Evolutionary conservation across 208 protist genomes (phyloP).

Genomic region (Crithidia expoeki): DNA sequence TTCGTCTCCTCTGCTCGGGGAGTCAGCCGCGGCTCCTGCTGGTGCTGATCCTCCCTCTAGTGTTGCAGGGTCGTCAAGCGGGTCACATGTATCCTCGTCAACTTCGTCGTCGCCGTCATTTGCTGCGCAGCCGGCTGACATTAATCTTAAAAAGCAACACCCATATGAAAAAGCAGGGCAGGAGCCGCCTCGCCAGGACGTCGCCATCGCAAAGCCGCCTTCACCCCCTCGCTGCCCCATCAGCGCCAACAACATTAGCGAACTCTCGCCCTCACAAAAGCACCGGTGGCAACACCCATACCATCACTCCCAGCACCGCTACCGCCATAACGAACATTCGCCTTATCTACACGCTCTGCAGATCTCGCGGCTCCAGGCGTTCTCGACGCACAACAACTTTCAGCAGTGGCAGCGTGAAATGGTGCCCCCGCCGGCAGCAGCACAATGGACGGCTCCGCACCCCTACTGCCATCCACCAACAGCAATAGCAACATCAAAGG

Average conservation of each 20-base stretch:
- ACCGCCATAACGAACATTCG: background rate
- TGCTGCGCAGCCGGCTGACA: too few relatives aligned
- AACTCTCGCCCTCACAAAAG: background rate
- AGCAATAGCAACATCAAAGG: background rate
- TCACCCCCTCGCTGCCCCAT: background rate
- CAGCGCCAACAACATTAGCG: background rate
- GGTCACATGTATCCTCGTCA: background rate
- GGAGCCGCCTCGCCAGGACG: background rate
- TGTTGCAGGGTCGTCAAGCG: background rate
- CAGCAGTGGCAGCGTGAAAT: slow-evolving; percentile 15
- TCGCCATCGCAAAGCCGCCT: background rate
- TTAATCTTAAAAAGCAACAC: too few relatives aligned
- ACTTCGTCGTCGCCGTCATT: background rate
- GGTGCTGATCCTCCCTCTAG: background rate
- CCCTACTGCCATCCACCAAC: background rate
- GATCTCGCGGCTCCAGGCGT: background rate
- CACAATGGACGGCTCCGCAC: slow-evolving; percentile 12
- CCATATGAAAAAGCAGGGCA: background rate
- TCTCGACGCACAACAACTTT: background rate
- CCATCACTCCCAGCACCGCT: background rate
- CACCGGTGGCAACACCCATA: background rate
- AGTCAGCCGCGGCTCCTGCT: background rate
- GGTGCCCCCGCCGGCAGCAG: slow-evolving; percentile 1
- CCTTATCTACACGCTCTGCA: background rate
- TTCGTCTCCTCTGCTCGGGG: background rate